A percentile compares a stretch with the other conserved stretches of the same genome.
Evolutionary conservation across 306 rosid genomes (phyloP).

Genomic region (Cyamopsis tetragonoloba): DNA sequence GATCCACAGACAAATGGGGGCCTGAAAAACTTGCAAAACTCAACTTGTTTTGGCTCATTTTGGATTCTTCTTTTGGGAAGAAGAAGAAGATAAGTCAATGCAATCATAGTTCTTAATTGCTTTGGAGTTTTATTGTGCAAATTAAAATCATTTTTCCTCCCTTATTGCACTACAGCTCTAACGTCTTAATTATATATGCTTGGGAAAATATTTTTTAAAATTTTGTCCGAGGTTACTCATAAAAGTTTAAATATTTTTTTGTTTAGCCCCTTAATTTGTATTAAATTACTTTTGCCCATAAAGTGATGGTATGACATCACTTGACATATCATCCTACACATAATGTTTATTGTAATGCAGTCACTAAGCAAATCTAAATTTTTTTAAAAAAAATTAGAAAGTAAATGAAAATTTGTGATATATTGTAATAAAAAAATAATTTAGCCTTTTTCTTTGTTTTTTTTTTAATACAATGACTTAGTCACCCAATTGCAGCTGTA

Average conservation of each 20-base stretch:
- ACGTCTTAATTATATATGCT: background rate
- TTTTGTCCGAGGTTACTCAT: no score
- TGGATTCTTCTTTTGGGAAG: background rate
- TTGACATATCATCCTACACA: no score
- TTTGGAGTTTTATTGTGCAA: background rate
- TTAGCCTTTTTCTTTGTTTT: no score
- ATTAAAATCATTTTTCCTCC: background rate
- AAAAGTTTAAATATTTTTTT: no score
- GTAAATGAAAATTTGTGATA: no score
- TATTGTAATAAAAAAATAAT: no score
- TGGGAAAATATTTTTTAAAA: background rate
- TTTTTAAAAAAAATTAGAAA: no score
- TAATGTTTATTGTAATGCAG: no score
- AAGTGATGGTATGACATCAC: no score
- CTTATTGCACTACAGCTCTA: background rate
- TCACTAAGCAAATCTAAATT: no score
- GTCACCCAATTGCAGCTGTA: background rate
- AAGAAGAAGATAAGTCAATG: conserved; percentile 15
- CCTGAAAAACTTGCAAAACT: conserved; percentile 22
- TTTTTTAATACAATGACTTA: background rate
- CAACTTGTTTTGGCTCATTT: conserved; percentile 3
- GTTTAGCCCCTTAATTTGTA: no score
- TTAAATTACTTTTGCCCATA: no score
- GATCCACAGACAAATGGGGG: conserved; percentile 27
- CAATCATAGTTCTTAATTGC: conserved; percentile 18